These are phyloP conservation scores for Paraphoma chrysanthemicola DNA, from an alignment of 2,329 filamentous ascomycete species.

Conservation along the genomic window DNA sequence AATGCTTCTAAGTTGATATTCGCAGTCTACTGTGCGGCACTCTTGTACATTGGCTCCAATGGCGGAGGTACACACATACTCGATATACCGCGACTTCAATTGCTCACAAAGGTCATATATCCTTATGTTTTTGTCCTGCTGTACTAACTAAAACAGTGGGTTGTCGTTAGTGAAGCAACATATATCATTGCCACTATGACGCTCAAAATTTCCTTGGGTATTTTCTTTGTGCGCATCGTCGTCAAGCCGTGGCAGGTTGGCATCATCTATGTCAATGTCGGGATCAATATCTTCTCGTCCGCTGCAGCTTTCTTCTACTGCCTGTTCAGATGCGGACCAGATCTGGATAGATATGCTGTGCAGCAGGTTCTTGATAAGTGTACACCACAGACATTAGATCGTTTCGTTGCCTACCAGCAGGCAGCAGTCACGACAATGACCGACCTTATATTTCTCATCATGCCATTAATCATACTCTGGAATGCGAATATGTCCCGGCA, in stretches of 20 bases:
- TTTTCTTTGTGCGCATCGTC: constrained; percentile 56
- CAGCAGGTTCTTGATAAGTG: constrained; percentile 49
- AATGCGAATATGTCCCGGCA: constrained; percentile 62
- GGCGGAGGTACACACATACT: constrained; percentile 44
- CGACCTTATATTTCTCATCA: constrained; percentile 37
- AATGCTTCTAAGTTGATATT: constrained; percentile 36
- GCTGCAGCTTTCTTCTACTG: constrained; percentile 57
- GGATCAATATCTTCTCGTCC: constrained; percentile 46
- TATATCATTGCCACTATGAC: constrained; percentile 51
- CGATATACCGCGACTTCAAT: constrained; percentile 24
- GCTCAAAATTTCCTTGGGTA: constrained; percentile 54
- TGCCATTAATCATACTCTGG: constrained; percentile 59
- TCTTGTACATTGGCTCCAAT: constrained; percentile 36
- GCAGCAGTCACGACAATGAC: constrained; percentile 40
- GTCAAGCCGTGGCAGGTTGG: constrained; percentile 49
- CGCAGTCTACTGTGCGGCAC: constrained; percentile 37
- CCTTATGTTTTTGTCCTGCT: no score
- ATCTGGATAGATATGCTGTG: constrained; percentile 37
- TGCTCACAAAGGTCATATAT: constrained; percentile 35
- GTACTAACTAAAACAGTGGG: constrained; percentile 29
- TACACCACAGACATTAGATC: constrained; percentile 55
- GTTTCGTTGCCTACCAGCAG: constrained; percentile 58
- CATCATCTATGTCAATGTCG: constrained; percentile 46
- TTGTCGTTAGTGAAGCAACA: constrained; percentile 44
- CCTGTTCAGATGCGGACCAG: constrained; percentile 57